These are phyloP conservation scores for Mortierella hygrophila DNA, from an alignment of 192 early-diverging fungal genomes.

Conservation along the genomic window DNA sequence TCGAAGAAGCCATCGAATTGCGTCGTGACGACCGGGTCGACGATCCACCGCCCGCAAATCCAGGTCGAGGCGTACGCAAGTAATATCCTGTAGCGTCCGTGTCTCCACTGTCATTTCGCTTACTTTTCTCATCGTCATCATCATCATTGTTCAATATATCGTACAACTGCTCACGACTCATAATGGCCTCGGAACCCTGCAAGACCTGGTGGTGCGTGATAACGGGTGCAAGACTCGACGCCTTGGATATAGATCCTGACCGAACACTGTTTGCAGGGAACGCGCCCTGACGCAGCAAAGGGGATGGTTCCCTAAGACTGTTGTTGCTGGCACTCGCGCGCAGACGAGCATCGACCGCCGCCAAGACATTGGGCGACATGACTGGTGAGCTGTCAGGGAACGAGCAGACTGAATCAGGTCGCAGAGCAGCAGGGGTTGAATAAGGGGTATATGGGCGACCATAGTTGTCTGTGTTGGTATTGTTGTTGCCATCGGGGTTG, in stretches of 20 bases:
- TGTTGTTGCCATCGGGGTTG: background rate
- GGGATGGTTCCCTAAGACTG: background rate
- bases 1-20: constrained; percentile 10
- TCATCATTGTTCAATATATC: constrained; percentile 26
- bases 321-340: constrained; percentile 5
- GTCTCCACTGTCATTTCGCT: background rate
- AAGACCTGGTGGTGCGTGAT: constrained; percentile 17
- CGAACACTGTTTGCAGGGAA: background rate
- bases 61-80: constrained; percentile 12
- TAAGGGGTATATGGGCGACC: background rate
- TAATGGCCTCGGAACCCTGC: constrained; percentile 2
- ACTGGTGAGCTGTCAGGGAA: constrained; percentile 18
- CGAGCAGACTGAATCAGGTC: constrained; percentile 22
- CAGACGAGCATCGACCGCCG: constrained; percentile 19
- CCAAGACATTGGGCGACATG: constrained; percentile 28
- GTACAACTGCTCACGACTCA: constrained; percentile 21
- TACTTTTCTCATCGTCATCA: background rate
- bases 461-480: background rate
- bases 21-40: constrained; percentile 8
- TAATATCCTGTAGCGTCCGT: background rate
- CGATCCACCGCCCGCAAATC: background rate
- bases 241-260: background rate
- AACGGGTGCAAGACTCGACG: background rate
- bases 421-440: background rate
- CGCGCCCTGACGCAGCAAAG: background rate